Percentiles rank a stretch among this genome's conserved stretches.
Evolutionary conservation across 2,329 filamentous ascomycete species (phyloP).

Genomic region (Apiospora marii): DNA sequence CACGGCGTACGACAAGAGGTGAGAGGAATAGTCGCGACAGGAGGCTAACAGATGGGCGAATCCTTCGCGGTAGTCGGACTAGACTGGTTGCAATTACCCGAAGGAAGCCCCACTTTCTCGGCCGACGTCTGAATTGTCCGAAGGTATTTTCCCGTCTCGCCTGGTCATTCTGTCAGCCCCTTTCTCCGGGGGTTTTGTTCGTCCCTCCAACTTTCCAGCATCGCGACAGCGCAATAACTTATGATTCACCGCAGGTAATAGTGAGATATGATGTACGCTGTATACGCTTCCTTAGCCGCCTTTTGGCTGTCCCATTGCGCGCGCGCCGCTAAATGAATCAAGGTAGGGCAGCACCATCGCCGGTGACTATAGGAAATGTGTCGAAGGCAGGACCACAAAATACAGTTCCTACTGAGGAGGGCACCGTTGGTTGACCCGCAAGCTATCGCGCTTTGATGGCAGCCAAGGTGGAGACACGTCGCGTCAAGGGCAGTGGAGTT

Average conservation of each 20-base stretch:
- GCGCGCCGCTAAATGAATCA: too few species aligned
- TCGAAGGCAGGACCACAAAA: background rate
- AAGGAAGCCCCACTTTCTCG: conserved; percentile 6
- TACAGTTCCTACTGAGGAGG: background rate
- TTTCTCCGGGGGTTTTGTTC: too few species aligned
- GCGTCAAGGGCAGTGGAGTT: background rate
- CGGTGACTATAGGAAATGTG: too few species aligned
- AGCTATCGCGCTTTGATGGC: background rate
- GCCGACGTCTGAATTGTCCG: background rate
- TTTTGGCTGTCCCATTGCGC: too few species aligned
- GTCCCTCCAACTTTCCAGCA: too few species aligned
- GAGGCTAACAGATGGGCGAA: background rate
- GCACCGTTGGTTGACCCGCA: background rate
- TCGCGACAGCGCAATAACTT: too few species aligned
- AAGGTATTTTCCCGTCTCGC: background rate
- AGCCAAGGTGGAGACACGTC: background rate
- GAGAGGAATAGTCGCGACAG: background rate
- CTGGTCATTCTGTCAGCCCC: background rate
- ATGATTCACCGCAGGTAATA: too few species aligned
- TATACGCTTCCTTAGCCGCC: too few species aligned
- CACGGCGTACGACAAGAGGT: background rate
- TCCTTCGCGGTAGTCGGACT: background rate
- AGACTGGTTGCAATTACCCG: background rate
- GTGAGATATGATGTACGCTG: too few species aligned
- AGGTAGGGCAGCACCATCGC: too few species aligned